Conservation (phyloP, 2,329 filamentous ascomycete genomes). For the Pyricularia sp. region DNA sequence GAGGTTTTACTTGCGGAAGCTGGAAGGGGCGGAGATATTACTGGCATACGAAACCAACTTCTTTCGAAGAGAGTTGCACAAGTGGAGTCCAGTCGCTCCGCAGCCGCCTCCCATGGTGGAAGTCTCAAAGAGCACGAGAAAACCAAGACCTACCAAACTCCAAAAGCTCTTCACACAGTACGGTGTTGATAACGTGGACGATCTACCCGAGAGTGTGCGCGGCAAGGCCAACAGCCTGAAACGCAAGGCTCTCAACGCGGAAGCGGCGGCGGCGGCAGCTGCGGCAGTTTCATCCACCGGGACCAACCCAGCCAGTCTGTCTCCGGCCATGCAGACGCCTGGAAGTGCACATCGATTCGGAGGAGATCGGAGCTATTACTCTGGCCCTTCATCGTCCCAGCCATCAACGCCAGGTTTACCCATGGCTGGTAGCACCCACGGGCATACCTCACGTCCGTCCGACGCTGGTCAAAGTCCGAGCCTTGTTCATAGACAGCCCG, state of each 20-base stretch:
- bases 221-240: constrained; percentile 68
- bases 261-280: constrained; percentile 33
- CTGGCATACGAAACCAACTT: constrained; percentile 94
- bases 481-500: neutral
- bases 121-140: constrained; percentile 82
- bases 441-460: constrained; percentile 22
- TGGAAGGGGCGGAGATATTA: constrained; percentile 92
- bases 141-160: constrained; percentile 91
- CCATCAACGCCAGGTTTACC: constrained; percentile 26
- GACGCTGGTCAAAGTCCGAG: constrained; percentile 4
- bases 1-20: constrained; percentile 92
- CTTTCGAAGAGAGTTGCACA: constrained; percentile 90
- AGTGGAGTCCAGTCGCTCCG: constrained; percentile 84
- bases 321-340: neutral
- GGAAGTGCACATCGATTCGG: constrained; percentile 12
- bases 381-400: constrained; percentile 18
- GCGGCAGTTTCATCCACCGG: constrained; percentile 10
- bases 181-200: constrained; percentile 82
- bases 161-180: constrained; percentile 89
- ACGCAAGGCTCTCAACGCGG: constrained; percentile 57
- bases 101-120: constrained; percentile 79
- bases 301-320: neutral
- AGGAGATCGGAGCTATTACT: neutral
- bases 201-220: constrained; percentile 74
- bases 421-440: constrained; percentile 20